A percentile compares a stretch with the other conserved stretches of the same genome.
Conservation (phyloP, 1,284 basidiomycete species). For the Ustilago lituana region DNA sequence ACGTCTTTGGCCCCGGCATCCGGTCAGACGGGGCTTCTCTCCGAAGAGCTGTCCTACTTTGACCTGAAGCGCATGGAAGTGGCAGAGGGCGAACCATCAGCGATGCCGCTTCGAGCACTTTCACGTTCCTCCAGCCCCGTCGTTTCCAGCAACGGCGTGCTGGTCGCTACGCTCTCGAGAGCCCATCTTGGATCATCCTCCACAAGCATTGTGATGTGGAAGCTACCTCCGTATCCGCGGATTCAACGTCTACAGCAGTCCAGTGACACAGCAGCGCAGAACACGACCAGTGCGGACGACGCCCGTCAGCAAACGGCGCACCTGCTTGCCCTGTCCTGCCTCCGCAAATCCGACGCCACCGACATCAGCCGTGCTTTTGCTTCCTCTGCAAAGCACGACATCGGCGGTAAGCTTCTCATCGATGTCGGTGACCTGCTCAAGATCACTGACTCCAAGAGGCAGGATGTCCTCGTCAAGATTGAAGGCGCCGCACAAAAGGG, state of each 20-base stretch:
- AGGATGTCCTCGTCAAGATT: conserved; percentile 39
- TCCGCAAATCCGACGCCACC: conserved; percentile 31
- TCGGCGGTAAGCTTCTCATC: conserved; percentile 12
- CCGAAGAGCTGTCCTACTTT: conserved; percentile 26
- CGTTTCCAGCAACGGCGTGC: conserved; percentile 38
- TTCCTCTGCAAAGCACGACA: not conserved
- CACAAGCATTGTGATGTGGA: conserved; percentile 28
- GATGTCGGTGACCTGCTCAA: conserved; percentile 33
- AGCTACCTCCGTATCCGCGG: conserved; percentile 6
- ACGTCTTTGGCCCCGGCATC: conserved; percentile 9
- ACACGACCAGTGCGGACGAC: not conserved
- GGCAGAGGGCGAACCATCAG: not conserved
- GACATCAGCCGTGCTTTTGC: conserved; percentile 26
- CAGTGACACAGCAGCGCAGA: not conserved
- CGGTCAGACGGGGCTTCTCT: conserved; percentile 8
- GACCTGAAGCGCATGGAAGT: conserved; percentile 12
- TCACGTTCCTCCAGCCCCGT: conserved; percentile 20
- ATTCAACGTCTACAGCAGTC: not conserved
- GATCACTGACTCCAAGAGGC: conserved; percentile 43
- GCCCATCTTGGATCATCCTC: not conserved
- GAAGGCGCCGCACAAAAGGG: conserved; percentile 37
- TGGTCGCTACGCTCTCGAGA: conserved; percentile 15
- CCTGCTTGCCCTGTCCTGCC: conserved; percentile 21
- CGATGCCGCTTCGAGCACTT: conserved; percentile 21
- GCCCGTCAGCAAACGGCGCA: not conserved